These are phyloP conservation scores for Talaromyces albobiverticillius DNA, from an alignment of 2,329 filamentous ascomycete genomes.

Conservation along the genomic window DNA sequence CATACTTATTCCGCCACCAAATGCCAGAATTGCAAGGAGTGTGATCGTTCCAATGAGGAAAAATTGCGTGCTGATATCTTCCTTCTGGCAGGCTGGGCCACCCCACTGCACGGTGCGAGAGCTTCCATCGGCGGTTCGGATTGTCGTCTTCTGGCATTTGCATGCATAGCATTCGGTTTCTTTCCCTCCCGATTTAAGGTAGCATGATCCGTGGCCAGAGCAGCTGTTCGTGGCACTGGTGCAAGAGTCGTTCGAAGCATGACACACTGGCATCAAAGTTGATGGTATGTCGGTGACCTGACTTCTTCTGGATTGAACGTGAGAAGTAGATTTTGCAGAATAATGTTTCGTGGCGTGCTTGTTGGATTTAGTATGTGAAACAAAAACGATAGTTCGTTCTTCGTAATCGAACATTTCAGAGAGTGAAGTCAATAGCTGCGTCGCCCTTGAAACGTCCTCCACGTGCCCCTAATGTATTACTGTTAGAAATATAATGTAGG, in stretches of 20 bases:
- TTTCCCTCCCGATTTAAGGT: conserved; percentile 58
- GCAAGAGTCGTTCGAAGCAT: conserved; percentile 67
- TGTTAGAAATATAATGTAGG: conserved; percentile 8
- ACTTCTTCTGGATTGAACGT: neutral
- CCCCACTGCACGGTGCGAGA: conserved; percentile 73
- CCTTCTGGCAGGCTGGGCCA: conserved; percentile 83
- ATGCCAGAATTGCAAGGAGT: conserved; percentile 64
- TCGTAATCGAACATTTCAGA: conserved; percentile 24
- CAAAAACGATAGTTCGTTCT: conserved; percentile 6
- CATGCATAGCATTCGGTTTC: conserved; percentile 70
- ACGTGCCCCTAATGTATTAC: conserved; percentile 4
- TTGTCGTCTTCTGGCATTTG: conserved; percentile 63
- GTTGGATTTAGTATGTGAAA: neutral
- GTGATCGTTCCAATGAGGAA: conserved; percentile 79
- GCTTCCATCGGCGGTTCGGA: conserved; percentile 43
- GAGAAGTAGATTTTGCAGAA: conserved; percentile 1
- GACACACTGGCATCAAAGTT: conserved; percentile 69
- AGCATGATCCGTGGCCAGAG: conserved; percentile 76
- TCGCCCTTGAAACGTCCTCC: conserved; percentile 30
- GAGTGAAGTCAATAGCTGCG: conserved; percentile 44
- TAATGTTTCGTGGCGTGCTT: neutral
- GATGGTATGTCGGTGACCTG: conserved; percentile 26
- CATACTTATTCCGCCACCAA: conserved; percentile 71
- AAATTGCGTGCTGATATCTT: conserved; percentile 83
- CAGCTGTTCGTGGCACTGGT: conserved; percentile 70